Base-by-base conservation (phyloP, 257 asterid genomes). In the Parsonsia alboflavescens region DNA sequence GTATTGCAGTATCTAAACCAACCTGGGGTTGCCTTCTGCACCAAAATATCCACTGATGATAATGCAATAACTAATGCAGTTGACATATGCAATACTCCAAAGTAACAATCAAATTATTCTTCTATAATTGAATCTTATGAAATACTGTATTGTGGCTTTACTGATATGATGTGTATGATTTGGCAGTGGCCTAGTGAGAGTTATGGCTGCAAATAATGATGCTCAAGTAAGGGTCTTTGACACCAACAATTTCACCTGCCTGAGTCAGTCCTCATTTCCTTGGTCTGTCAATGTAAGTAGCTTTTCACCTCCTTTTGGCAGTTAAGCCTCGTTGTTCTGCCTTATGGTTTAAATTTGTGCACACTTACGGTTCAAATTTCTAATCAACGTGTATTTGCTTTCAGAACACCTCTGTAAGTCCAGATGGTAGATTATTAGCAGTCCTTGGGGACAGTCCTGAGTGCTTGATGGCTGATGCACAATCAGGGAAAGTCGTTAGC, bases 221-320 rank as follows among this genome's bases (percentile, higher is more conserved):
- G 86, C 93, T 70, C 90, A 87, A 83, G 90, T 93, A 70, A 82
- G 95, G 80, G 82, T 93, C 66, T 79, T 89, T 53, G 98, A 93
- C 75, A 81, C 87, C 33, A 76, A 21, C 44, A 87, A 79, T 3
- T 91, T 91, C 50, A 63, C 84, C 62, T 78, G 95, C 80, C 75
- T 88, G 36, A 86, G 70, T 44, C 80, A 70, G 45, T 89, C 87
- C 85, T 74, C 87, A 7, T 93, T 87, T 81, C 98, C 98, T 1
- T 93, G 98, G 98, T 93, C 96, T 68, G 98, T 91, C 19, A 93
- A 93, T 65, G 98, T 93, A 77, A 88, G 98, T 88, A 52, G 58
- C 56, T 36, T 48, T 0, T 73, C 17, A 33, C 2, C 19, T 52
- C 9, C 36, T 33, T 6, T 52, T 57, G 33, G 4, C 33, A 9